Conservation (phyloP, 1,139 yeast species). For the Ogataea hybrid region DNA sequence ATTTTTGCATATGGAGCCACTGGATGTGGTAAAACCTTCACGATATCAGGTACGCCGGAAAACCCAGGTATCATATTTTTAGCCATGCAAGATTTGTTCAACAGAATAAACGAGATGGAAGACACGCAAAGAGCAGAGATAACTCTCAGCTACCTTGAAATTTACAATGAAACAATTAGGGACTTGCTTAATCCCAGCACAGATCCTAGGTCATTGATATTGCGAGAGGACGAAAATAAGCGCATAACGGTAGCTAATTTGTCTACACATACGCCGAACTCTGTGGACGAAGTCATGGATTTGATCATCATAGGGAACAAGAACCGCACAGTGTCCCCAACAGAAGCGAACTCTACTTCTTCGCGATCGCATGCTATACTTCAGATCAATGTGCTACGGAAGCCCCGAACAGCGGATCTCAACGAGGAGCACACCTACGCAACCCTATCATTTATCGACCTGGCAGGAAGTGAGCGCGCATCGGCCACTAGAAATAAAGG, state of each 20-base stretch:
- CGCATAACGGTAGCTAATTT: conserved; percentile 75
- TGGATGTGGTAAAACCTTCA: conserved; percentile 97
- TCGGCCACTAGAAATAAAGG: conserved; percentile 86
- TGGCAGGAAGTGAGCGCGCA: conserved; percentile 96
- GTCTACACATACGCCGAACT: conserved; percentile 58
- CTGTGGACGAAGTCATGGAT: conserved; percentile 79
- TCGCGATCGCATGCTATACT: conserved; percentile 93
- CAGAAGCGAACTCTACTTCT: conserved; percentile 87
- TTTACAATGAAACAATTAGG: conserved; percentile 84
- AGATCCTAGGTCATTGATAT: conserved; percentile 43
- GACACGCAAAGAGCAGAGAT: conserved; percentile 62
- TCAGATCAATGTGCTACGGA: conserved; percentile 72
- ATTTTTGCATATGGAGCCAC: conserved; percentile 98
- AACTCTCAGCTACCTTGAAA: conserved; percentile 74
- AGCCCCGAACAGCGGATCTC: conserved; percentile 58
- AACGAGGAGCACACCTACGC: conserved; percentile 72
- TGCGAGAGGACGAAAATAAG: conserved; percentile 70
- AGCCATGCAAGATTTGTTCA: conserved; percentile 75
- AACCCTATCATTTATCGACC: conserved; percentile 79
- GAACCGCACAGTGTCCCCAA: conserved; percentile 80
- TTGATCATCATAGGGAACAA: conserved; percentile 68
- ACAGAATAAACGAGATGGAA: conserved; percentile 49
- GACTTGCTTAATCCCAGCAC: conserved; percentile 57
- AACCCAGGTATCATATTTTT: conserved; percentile 80
- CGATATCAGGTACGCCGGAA: conserved; percentile 73